Conservation (phyloP, 2,329 filamentous ascomycete genomes). For the Trichoderma endophyticum region DNA sequence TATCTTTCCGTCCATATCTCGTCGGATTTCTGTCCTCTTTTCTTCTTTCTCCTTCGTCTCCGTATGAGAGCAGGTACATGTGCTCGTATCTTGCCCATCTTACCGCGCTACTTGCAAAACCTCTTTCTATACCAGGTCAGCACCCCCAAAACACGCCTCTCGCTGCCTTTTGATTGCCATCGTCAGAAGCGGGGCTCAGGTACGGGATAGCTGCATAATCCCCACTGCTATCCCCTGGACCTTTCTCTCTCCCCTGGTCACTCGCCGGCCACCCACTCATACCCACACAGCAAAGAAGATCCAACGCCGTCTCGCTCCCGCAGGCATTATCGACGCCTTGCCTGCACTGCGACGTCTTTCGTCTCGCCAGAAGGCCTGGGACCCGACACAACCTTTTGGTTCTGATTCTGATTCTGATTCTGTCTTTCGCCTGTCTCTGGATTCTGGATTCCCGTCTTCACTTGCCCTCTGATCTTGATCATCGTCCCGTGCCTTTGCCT, state of each 20-base stretch:
- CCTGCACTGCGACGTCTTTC: slow-evolving; percentile 23
- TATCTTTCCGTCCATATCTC: background rate
- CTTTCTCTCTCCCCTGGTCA: slow-evolving; percentile 13
- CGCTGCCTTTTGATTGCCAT: slow-evolving; percentile 15
- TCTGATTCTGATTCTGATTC: background rate
- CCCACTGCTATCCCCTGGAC: slow-evolving; percentile 2
- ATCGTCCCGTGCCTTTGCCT: background rate
- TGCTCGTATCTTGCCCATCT: background rate
- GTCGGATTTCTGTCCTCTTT: background rate
- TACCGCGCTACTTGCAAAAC: background rate
- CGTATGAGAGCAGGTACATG: background rate
- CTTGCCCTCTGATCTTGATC: background rate
- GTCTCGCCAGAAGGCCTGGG: slow-evolving; percentile 13
- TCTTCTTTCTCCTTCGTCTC: background rate
- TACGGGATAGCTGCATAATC: slow-evolving; percentile 19
- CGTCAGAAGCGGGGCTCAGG: slow-evolving; percentile 15
- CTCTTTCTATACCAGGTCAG: background rate
- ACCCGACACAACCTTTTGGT: slow-evolving; percentile 20
- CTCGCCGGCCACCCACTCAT: slow-evolving; percentile 16
- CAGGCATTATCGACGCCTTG: slow-evolving; percentile 21
- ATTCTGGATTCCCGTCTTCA: background rate
- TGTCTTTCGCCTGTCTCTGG: background rate
- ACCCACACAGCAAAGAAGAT: slow-evolving; percentile 22
- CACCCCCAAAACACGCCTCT: background rate
- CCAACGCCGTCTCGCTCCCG: slow-evolving; percentile 24